These are phyloP conservation scores for Leccinum disarticulatum DNA, from an alignment of 768 basidiomycete genomes.

Conservation along the genomic window DNA sequence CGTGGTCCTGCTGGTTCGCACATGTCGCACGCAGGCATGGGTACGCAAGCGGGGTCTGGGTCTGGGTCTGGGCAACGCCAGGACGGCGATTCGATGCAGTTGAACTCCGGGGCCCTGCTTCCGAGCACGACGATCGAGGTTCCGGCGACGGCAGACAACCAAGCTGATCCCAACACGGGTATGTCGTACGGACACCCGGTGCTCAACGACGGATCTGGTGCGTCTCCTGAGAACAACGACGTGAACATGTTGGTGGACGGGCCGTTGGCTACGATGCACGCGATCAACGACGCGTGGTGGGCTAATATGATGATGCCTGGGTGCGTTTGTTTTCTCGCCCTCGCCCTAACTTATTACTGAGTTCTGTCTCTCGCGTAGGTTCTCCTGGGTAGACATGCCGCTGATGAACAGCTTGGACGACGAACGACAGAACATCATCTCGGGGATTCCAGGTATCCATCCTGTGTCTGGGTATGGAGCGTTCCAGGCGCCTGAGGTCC, in stretches of 20 bases:
- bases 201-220: constrained; percentile 8
- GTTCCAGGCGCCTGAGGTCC: constrained; percentile 21
- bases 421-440: not conserved
- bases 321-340: constrained; percentile 18
- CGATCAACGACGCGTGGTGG: constrained; percentile 74
- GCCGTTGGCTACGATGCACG: constrained; percentile 70
- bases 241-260: constrained; percentile 39
- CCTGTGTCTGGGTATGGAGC: constrained; percentile 22
- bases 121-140: not conserved
- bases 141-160: not conserved
- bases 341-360: not conserved
- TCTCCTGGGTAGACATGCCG: constrained; percentile 34
- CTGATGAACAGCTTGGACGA: constrained; percentile 25
- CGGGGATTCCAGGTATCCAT: constrained; percentile 20
- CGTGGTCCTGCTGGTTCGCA: constrained; percentile 32
- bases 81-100: constrained; percentile 33
- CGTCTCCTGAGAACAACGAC: constrained; percentile 10
- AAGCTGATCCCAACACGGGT: constrained; percentile 36
- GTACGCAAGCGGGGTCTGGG: constrained; percentile 12
- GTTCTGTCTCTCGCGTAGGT: constrained; percentile 11
- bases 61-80: constrained; percentile 13
- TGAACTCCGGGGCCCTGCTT: constrained; percentile 19
- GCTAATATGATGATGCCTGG: constrained; percentile 85
- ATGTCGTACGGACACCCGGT: constrained; percentile 38
- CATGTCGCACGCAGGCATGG: constrained; percentile 19